Evolutionary conservation across 2,329 filamentous ascomycete species (phyloP).

Genomic region (Hymenoscyphus fructigenus): DNA sequence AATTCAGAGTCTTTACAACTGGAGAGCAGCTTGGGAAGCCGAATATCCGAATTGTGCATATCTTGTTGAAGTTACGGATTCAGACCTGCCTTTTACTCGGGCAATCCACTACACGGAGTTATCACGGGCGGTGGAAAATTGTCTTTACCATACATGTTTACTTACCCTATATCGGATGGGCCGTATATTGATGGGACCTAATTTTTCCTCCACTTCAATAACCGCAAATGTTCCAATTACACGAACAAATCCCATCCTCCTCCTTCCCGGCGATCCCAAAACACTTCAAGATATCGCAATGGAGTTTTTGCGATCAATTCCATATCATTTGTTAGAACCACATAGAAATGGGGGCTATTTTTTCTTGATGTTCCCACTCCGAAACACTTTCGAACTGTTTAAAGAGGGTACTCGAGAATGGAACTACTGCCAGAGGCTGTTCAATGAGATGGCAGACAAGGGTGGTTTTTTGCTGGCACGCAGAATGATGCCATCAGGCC

Average conservation of each 20-base stretch:
- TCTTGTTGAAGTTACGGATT: conserved; percentile 8
- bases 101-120: conserved; percentile 15
- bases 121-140: conserved; percentile 12
- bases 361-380: conserved; percentile 19
- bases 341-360: conserved; percentile 19
- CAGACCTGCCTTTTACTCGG: conserved; percentile 12
- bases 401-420: conserved; percentile 15
- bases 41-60: conserved; percentile 16
- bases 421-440: conserved; percentile 14
- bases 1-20: conserved; percentile 12
- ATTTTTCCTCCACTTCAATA: conserved; percentile 7
- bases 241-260: conserved; percentile 15
- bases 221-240: conserved; percentile 3
- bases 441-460: conserved; percentile 18
- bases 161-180: conserved; percentile 17
- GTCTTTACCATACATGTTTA: conserved; percentile 17
- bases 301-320: conserved; percentile 16
- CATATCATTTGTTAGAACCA: conserved; percentile 13
- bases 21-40: conserved; percentile 16
- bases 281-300: conserved; percentile 17
- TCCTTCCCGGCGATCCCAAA: conserved; percentile 21
- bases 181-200: conserved; percentile 13
- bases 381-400: conserved; percentile 17
- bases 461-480: conserved; percentile 21
- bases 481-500: conserved; percentile 14